phyloP scores from a whole-genome alignment of 2,329 filamentous ascomycete species.

The Phoma sp. region DNA sequence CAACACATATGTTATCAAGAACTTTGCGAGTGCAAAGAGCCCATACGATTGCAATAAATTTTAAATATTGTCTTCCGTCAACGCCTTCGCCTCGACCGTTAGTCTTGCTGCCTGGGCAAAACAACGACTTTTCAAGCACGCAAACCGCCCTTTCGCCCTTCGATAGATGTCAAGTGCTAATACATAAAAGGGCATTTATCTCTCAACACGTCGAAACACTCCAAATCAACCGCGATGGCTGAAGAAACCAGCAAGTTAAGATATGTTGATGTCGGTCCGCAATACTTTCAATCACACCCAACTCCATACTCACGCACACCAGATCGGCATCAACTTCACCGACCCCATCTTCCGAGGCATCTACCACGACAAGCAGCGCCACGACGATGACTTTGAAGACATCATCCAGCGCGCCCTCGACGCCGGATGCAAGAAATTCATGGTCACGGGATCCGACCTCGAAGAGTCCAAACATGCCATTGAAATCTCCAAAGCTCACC shows the following conservation, averaged over 20 bases:
- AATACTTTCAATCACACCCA: conserved; percentile 10
- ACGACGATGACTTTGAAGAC: conserved; percentile 75
- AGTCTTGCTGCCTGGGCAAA: neutral
- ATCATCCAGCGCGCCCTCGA: conserved; percentile 80
- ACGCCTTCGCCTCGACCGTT: neutral
- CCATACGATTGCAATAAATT: neutral
- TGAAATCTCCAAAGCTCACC: conserved; percentile 74
- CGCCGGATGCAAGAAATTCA: conserved; percentile 85
- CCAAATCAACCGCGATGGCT: conserved; percentile 9
- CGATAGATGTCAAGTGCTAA: neutral
- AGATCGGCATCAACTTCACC: conserved; percentile 94
- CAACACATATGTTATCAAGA: conserved; percentile 22
- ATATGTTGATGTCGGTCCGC: conserved; percentile 56
- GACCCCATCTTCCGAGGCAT: conserved; percentile 87
- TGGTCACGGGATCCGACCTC: conserved; percentile 91
- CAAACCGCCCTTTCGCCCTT: conserved; percentile 1
- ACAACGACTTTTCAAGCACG: conserved; percentile 21
- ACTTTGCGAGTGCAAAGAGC: neutral
- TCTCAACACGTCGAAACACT: neutral
- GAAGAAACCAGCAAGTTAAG: conserved; percentile 27
- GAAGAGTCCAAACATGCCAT: conserved; percentile 78
- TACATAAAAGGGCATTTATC: neutral
- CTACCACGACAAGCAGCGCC: conserved; percentile 80
- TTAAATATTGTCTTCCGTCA: neutral
- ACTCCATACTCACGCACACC: conserved; percentile 20